These are phyloP conservation scores for Aureobasidium sp. DNA, from an alignment of 2,329 filamentous ascomycete genomes.

Conservation along the genomic window DNA sequence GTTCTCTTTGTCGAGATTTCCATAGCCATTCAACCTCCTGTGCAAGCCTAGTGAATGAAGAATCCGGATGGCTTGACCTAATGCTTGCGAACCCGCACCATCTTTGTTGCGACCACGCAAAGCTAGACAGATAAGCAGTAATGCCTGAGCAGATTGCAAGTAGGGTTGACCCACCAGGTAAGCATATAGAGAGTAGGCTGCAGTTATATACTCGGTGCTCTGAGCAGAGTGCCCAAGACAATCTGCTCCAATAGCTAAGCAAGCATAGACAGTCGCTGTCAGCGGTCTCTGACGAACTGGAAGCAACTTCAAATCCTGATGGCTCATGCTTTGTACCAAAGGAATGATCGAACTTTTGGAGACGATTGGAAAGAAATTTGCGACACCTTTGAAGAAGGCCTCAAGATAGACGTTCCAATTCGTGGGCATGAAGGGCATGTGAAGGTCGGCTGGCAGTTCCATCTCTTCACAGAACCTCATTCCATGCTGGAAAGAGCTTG, in stretches of 20 bases:
- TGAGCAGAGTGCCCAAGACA: neutral
- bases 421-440: neutral
- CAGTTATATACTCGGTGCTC: neutral
- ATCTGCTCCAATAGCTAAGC: conserved; percentile 2
- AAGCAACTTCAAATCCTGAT: neutral
- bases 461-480: conserved; percentile 15
- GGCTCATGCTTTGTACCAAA: neutral
- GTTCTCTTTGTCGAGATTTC: neutral
- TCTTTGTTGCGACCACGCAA: conserved; percentile 8
- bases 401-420: neutral
- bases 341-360: neutral
- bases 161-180: conserved; percentile 4
- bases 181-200: conserved; percentile 10
- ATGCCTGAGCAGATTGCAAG: conserved; percentile 1
- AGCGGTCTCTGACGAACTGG: neutral
- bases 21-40: neutral
- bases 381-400: neutral
- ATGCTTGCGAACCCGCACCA: conserved; percentile 3
- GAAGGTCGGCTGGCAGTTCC: neutral
- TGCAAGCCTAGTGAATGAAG: conserved; percentile 3
- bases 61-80: conserved; percentile 12
- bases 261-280: conserved; percentile 2
- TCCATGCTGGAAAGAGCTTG: conserved; percentile 12
- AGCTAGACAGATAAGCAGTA: neutral
- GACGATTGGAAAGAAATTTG: neutral